These are phyloP conservation scores for Diaporthe sp. DNA, from an alignment of 2,329 filamentous ascomycete species.

Conservation along the genomic window DNA sequence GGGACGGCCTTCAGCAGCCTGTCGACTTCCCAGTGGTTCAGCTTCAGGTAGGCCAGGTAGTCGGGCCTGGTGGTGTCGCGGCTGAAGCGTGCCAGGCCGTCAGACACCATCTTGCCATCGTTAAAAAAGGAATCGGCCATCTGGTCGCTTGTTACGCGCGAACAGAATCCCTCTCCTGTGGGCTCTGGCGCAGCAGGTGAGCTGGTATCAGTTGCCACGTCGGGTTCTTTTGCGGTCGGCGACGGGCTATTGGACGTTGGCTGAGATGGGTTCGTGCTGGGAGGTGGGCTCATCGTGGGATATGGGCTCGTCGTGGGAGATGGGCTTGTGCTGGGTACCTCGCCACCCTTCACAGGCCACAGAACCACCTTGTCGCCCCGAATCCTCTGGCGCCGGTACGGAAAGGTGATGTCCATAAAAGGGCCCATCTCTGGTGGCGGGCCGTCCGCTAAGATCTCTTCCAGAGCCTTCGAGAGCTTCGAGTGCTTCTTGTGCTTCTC, in stretches of 20 bases:
- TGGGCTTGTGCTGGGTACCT: no score
- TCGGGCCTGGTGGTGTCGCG: background rate
- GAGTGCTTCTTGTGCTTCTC: background rate
- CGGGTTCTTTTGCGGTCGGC: no score
- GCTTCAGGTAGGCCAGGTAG: background rate
- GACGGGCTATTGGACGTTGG: no score
- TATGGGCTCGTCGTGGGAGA: no score
- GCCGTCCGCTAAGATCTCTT: background rate
- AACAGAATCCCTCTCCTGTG: background rate
- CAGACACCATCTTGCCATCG: background rate
- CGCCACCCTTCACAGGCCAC: background rate
- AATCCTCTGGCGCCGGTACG: background rate
- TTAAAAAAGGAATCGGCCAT: background rate
- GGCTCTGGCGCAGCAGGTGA: no score
- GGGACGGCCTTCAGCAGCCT: background rate
- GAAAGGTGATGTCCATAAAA: background rate
- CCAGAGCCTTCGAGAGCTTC: background rate
- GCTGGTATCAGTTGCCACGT: no score
- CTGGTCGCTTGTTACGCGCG: background rate
- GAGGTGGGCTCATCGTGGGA: no score
- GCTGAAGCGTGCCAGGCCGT: background rate
- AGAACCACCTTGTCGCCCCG: background rate
- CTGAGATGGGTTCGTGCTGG: no score
- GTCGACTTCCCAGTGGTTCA: background rate
- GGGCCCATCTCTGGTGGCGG: background rate